phyloP scores from a whole-genome alignment of 306 rosid species.

The Elaeagnus macrophylla region DNA sequence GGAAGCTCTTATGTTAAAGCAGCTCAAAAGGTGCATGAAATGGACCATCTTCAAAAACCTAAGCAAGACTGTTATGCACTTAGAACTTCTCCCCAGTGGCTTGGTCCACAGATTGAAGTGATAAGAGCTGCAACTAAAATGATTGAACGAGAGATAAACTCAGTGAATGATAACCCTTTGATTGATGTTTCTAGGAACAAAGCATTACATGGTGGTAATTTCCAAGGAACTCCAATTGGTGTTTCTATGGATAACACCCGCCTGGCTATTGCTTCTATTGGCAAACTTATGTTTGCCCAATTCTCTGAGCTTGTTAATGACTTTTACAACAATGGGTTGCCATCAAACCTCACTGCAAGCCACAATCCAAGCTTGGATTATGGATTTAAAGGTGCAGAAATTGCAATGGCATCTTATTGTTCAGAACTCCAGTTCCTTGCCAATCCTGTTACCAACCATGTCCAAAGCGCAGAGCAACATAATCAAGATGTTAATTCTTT shows the following conservation, averaged over 20 bases:
- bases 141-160: slow-evolving; percentile 93
- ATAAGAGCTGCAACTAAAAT: slow-evolving; percentile 64
- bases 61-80: slow-evolving; percentile 85
- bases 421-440: slow-evolving; percentile 87
- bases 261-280: slow-evolving; percentile 69
- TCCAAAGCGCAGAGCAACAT: slow-evolving; percentile 92
- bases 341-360: slow-evolving; percentile 67
- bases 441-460: slow-evolving; percentile 88
- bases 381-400: slow-evolving; percentile 82
- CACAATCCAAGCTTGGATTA: slow-evolving; percentile 84
- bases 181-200: slow-evolving; percentile 84
- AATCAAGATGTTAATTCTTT: slow-evolving; percentile 96
- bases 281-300: slow-evolving; percentile 83
- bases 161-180: slow-evolving; percentile 84
- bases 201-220: slow-evolving; percentile 88
- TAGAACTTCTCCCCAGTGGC: slow-evolving; percentile 89
- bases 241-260: slow-evolving; percentile 90
- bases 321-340: slow-evolving; percentile 75
- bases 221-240: slow-evolving; percentile 95
- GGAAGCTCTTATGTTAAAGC: slow-evolving; percentile 72
- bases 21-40: slow-evolving; percentile 56
- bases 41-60: slow-evolving; percentile 86
- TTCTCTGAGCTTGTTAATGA: slow-evolving; percentile 94
- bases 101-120: slow-evolving; percentile 86
- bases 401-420: too few relatives aligned